phyloP scores from a whole-genome alignment of 2,329 filamentous ascomycete species.

The Fusarium verrucosum region DNA sequence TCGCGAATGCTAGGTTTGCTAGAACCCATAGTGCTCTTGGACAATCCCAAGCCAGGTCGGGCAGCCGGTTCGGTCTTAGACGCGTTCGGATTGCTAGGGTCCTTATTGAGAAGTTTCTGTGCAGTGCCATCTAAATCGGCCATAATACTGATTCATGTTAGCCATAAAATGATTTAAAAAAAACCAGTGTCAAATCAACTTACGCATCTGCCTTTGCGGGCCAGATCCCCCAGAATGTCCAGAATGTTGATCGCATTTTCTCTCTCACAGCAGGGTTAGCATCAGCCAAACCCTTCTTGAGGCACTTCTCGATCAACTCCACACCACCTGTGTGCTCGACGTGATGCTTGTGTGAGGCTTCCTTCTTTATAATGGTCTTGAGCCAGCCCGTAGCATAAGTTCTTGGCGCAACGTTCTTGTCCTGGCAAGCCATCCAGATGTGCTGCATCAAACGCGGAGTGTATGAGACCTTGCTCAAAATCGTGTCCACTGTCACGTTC shows the following conservation, averaged over 20 bases:
- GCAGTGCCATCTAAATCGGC: constrained; percentile 79
- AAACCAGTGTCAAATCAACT: constrained; percentile 45
- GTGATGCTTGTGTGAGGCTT: constrained; percentile 79
- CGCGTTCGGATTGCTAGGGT: constrained; percentile 81
- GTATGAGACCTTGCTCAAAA: constrained; percentile 83
- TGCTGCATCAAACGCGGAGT: constrained; percentile 85
- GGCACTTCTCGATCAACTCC: constrained; percentile 84
- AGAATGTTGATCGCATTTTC: constrained; percentile 85
- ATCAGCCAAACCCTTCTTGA: constrained; percentile 89
- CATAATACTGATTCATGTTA: constrained; percentile 70
- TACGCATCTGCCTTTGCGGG: constrained; percentile 77
- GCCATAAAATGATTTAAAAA: constrained; percentile 20
- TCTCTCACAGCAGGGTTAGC: constrained; percentile 91
- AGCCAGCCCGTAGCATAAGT: constrained; percentile 84
- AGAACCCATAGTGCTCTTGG: constrained; percentile 67
- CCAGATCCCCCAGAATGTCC: constrained; percentile 83
- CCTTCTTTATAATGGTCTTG: constrained; percentile 80
- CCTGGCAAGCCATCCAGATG: constrained; percentile 80
- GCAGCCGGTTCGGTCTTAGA: constrained; percentile 60
- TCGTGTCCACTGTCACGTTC: constrained; percentile 80
- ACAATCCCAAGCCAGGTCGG: constrained; percentile 68
- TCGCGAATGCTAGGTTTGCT: constrained; percentile 78
- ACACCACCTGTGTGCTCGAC: constrained; percentile 87
- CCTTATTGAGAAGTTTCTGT: constrained; percentile 81
- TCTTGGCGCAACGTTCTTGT: constrained; percentile 92